Evolutionary conservation across 129 eudicot genomes (phyloP).

Genomic region (Tanacetum coccineum): DNA sequence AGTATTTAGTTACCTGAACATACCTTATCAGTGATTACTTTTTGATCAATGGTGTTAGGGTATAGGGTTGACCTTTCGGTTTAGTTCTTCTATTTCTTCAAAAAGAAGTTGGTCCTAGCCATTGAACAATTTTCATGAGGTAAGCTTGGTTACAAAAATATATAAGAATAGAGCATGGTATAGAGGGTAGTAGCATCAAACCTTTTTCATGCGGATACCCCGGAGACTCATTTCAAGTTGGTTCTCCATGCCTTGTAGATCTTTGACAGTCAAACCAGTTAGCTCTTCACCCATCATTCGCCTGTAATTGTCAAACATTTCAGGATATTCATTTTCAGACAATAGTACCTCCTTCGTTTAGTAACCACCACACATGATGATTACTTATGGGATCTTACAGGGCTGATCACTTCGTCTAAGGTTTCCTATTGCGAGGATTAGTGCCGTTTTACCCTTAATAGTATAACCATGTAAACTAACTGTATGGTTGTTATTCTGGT

Average conservation of each 20-base stretch:
- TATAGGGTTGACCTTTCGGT: slow-evolving; percentile 45
- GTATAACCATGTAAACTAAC: too few relatives aligned
- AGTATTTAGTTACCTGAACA: slow-evolving; percentile 17
- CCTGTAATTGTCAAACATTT: slow-evolving; percentile 30
- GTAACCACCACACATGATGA: too few relatives aligned
- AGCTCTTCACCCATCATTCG: slow-evolving; percentile 83
- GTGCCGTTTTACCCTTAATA: too few relatives aligned
- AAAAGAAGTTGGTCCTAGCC: slow-evolving; percentile 59
- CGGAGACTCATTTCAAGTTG: slow-evolving; percentile 74
- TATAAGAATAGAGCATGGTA: not conserved
- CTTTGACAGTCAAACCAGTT: slow-evolving; percentile 68
- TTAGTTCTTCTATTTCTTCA: slow-evolving; percentile 60
- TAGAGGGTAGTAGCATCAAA: slow-evolving; percentile 23
- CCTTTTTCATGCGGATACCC: slow-evolving; percentile 68
- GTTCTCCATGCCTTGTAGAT: slow-evolving; percentile 66
- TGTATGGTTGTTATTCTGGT: too few relatives aligned
- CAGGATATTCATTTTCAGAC: slow-evolving; percentile 11
- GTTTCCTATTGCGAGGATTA: too few relatives aligned
- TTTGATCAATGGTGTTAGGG: slow-evolving; percentile 7
- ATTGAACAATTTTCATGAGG: slow-evolving; percentile 14
- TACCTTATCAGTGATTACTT: too few relatives aligned
- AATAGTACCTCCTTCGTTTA: not conserved
- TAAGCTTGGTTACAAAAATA: not conserved
- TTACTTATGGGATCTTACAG: too few relatives aligned
- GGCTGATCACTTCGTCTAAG: too few relatives aligned